phyloP scores from a whole-genome alignment of 805 yeast genomes.

The Clavispora fructus region DNA sequence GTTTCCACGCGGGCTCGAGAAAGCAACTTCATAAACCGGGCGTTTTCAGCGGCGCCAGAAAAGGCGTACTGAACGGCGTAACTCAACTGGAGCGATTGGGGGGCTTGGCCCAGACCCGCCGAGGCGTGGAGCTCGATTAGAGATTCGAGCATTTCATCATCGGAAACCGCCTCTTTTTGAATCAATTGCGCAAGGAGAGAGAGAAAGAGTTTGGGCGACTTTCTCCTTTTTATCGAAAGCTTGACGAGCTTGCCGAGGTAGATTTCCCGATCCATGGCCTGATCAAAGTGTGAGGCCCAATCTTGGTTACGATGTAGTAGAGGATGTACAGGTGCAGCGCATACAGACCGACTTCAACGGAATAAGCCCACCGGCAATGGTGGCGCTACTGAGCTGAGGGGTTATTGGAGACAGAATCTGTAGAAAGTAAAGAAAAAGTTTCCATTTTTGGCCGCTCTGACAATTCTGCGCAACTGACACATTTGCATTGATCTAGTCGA shows the following conservation, averaged over 20 bases:
- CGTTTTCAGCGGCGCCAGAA: slow-evolving; percentile 13
- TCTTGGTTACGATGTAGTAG: not conserved
- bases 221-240: slow-evolving; percentile 15
- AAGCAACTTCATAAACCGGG: slow-evolving; percentile 21
- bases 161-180: slow-evolving; percentile 13
- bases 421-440: too few species aligned
- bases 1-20: slow-evolving; percentile 5
- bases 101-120: not conserved
- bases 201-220: slow-evolving; percentile 21
- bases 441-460: too few species aligned
- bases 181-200: slow-evolving; percentile 25
- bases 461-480: too few species aligned
- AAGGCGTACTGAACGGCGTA: slow-evolving; percentile 17
- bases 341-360: too few species aligned
- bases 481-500: too few species aligned
- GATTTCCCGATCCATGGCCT: slow-evolving; percentile 4
- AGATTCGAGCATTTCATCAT: slow-evolving; percentile 21
- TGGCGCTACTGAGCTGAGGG: too few species aligned
- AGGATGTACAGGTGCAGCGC: not conserved
- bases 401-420: too few species aligned
- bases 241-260: slow-evolving; percentile 15
- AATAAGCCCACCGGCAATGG: too few species aligned
- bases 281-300: not conserved
- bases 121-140: slow-evolving; percentile 17
- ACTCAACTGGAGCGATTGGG: slow-evolving; percentile 5